phyloP scores from a whole-genome alignment of 1,284 basidiomycete species.

The Salmacisia buchloeana region DNA sequence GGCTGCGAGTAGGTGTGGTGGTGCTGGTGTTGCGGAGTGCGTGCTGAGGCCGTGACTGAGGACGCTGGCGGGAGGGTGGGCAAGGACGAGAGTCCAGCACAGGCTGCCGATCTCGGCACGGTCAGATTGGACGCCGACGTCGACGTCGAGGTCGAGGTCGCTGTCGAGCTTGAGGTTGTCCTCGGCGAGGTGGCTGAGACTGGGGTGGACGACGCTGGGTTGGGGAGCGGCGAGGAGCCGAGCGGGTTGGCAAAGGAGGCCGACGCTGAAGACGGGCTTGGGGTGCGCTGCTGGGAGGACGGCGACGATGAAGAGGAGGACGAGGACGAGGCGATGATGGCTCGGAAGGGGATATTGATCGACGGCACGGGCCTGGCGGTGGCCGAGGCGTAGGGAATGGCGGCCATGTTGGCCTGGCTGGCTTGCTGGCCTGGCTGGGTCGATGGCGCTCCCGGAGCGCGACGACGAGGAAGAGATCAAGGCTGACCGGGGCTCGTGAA shows the following conservation, averaged over 20 bases:
- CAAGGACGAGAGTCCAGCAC: not conserved
- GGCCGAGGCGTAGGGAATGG: slow-evolving; percentile 4
- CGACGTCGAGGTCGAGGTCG: not conserved
- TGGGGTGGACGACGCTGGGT: too few species aligned
- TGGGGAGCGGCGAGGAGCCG: not conserved
- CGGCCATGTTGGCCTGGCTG: slow-evolving; percentile 1
- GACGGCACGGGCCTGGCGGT: not conserved
- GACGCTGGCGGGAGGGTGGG: not conserved
- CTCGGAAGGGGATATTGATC: not conserved
- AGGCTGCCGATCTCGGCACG: not conserved
- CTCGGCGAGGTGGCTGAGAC: not conserved
- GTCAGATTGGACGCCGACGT: not conserved
- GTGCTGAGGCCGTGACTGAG: not conserved
- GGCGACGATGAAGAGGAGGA: not conserved
- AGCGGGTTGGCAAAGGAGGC: not conserved
- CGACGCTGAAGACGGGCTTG: not conserved
- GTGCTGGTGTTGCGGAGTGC: not conserved
- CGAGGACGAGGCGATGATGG: slow-evolving; percentile 6
- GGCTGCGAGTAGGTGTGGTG: not conserved
- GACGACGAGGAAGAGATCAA: not conserved
- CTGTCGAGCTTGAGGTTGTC: not conserved
- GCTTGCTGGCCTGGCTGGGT: too few species aligned
- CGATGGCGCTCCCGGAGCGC: not conserved
- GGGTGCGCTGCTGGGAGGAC: not conserved
- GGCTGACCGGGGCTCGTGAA: not conserved